Conservation (phyloP, 495 filamentous ascomycete species). For the Letharia lupina region DNA sequence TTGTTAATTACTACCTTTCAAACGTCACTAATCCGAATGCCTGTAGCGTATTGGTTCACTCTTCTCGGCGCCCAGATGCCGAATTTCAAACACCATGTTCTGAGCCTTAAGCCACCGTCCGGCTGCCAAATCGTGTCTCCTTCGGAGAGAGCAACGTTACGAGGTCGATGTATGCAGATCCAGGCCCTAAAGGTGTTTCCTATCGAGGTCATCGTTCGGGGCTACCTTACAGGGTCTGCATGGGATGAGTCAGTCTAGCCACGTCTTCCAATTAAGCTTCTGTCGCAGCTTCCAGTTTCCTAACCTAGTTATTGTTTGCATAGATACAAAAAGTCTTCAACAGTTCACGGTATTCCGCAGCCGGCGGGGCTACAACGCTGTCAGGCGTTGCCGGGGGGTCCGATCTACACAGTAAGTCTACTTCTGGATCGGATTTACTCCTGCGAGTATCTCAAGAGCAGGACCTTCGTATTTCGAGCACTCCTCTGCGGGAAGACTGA, state of each 20-base stretch:
- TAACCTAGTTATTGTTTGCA: background rate
- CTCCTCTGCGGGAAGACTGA: background rate
- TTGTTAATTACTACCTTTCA: too few relatives aligned
- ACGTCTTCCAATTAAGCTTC: too few relatives aligned
- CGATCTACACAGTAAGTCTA: too few relatives aligned
- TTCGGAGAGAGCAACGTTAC: background rate
- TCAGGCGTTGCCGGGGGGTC: background rate
- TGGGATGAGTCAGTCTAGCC: conserved; percentile 53
- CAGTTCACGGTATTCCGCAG: conserved; percentile 65
- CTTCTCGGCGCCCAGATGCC: background rate
- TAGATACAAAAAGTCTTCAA: conserved; percentile 53
- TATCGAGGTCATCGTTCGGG: conserved; percentile 83
- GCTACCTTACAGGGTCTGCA: conserved; percentile 85
- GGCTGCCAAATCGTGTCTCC: background rate
- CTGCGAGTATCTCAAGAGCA: background rate
- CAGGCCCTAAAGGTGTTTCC: conserved; percentile 69
- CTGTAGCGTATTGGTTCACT: conserved; percentile 1
- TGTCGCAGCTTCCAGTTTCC: too few relatives aligned
- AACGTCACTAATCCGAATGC: too few relatives aligned
- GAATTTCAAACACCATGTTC: background rate
- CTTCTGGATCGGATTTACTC: background rate
- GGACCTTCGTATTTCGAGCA: background rate
- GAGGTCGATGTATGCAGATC: conserved; percentile 59
- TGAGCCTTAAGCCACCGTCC: conserved; percentile 1
- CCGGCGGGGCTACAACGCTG: background rate